Evolutionary conservation across 345 rosid species (phyloP).

Genomic region (Ceriops decandra): DNA sequence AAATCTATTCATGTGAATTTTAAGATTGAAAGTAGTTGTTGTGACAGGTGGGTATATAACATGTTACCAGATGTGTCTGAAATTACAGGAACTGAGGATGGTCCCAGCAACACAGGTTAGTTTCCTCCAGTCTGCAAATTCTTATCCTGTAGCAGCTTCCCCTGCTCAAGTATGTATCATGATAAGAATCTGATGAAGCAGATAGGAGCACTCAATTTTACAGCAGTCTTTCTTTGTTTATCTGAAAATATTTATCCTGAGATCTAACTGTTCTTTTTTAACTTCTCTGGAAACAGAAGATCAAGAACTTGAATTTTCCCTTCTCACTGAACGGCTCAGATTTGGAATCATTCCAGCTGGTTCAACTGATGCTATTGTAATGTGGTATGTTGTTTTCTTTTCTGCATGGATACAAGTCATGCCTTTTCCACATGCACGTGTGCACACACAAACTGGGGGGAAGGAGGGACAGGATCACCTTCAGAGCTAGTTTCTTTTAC

Average conservation of each 20-base stretch:
- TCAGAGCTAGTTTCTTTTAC: neutral
- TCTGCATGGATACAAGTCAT: neutral
- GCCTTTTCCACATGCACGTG: neutral
- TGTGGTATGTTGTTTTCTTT: slow-evolving; percentile 48
- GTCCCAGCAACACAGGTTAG: slow-evolving; percentile 41
- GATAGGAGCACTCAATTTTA: neutral
- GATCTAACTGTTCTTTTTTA: slow-evolving; percentile 13
- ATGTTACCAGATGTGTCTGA: slow-evolving; percentile 7
- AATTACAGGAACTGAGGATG: slow-evolving; percentile 43
- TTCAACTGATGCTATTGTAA: slow-evolving; percentile 85
- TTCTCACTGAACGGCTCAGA: slow-evolving; percentile 48
- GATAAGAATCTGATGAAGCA: neutral
- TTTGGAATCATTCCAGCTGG: slow-evolving; percentile 93
- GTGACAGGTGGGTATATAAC: slow-evolving; percentile 11
- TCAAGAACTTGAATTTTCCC: slow-evolving; percentile 39
- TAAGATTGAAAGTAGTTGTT: slow-evolving; percentile 19
- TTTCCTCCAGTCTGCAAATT: slow-evolving; percentile 4
- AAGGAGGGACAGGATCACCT: neutral
- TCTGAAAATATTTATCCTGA: slow-evolving; percentile 8
- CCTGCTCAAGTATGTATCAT: neutral
- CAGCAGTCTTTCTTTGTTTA: neutral
- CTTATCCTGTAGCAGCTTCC: slow-evolving; percentile 7
- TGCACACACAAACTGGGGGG: neutral
- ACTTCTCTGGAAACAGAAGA: slow-evolving; percentile 32
- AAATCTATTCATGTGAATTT: slow-evolving; percentile 12